These are phyloP conservation scores for Lachancea quebecensis DNA, from an alignment of 805 yeast species.

Conservation along the genomic window DNA sequence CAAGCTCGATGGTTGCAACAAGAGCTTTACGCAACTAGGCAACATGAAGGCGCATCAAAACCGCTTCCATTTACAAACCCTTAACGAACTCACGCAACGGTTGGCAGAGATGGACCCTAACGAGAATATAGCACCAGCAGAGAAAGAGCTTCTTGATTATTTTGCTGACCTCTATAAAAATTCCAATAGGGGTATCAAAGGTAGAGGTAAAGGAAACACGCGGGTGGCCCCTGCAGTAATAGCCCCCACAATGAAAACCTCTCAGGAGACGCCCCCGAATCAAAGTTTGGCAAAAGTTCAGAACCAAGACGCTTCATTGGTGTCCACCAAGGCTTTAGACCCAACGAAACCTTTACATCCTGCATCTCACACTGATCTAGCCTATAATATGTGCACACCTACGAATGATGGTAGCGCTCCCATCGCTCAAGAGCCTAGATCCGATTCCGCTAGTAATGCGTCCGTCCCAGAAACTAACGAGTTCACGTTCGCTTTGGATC, in stretches of 20 bases:
- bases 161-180: conserved; percentile 80
- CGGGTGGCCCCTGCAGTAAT: conserved; percentile 1
- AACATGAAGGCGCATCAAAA: conserved; percentile 93
- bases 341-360: conserved; percentile 8
- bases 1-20: conserved; percentile 72
- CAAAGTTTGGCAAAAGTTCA: not conserved
- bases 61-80: conserved; percentile 69
- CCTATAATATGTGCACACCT: conserved; percentile 2
- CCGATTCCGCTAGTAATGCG: conserved; percentile 9
- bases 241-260: not conserved
- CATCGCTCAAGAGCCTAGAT: not conserved
- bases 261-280: not conserved
- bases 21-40: conserved; percentile 85
- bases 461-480: conserved; percentile 12
- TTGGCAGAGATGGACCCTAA: conserved; percentile 57
- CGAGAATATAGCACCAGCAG: conserved; percentile 48
- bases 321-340: conserved; percentile 13
- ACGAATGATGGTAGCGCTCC: not conserved
- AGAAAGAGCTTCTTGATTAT: conserved; percentile 64
- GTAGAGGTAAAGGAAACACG: conserved; percentile 61
- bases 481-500: conserved; percentile 18
- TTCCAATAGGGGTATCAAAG: conserved; percentile 85
- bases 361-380: conserved; percentile 4
- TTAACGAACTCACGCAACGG: conserved; percentile 58
- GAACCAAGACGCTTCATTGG: conserved; percentile 4